Evolutionary conservation across 2,329 filamentous ascomycete genomes (phyloP), one percentile per base, ranked within the genome.

Genomic region (Fusarium mangiferae): DNA sequence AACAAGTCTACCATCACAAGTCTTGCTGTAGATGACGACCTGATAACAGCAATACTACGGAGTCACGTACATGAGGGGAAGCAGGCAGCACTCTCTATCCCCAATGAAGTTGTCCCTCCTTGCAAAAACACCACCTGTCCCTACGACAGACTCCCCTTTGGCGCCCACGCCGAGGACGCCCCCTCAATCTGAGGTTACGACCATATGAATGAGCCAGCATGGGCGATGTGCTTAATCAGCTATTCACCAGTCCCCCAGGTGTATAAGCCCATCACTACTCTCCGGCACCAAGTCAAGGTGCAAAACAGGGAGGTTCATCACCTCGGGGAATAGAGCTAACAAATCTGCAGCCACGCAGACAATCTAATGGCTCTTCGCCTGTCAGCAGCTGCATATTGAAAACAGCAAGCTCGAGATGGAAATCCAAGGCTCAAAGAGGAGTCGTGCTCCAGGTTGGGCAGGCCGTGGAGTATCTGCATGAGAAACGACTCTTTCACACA

Each of bases 391-490:
- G 9, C 6, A 22, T 7, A 22, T 7, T 28, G 4, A 22, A 15
- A 46, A 28, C 44, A 42, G 22, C 41, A 3, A 42, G 13, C 41
- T 42, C 22, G 41, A 22, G 14, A 42, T n/a, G 14, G 22, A 42
- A n/a, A 11, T 42, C 22, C 14, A 42, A n/a, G 22, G 14, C 41
- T 42, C 41, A 42, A 42, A 42, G 41, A 42, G 41, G 22, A 41
- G 71, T 77, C 9, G 48, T 76, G 28, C 46, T 58, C 3, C 81
- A 82, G 44, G 55, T 80, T 4, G 54, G 76, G 0, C 63, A 56
- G 7, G 80, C 76, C 0, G 63, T 82, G 10, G 69, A 72, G 20
- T 81, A 80, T 51, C 62, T 82, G 1, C 81, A 82, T 28, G n/a
- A 17, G 7, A 41, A 52, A 33, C 62, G 57, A 0, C 65, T 77